Conservation (phyloP, 23 red algal genomes). For the Cyanidium caldarium region DNA sequence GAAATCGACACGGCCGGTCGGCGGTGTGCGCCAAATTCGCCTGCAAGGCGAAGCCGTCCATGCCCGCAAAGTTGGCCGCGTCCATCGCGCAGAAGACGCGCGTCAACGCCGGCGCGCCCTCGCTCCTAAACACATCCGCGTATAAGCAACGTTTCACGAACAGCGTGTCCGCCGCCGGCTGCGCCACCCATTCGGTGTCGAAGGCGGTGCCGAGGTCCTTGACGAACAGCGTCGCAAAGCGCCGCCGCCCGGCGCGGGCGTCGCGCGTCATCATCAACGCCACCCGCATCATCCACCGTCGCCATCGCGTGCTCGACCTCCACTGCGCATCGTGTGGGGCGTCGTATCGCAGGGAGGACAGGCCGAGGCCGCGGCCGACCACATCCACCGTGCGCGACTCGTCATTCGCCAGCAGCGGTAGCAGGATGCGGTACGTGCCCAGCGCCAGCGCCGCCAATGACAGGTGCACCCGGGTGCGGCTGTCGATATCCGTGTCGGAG, state of each 20-base stretch:
- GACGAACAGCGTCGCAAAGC: constrained; percentile 31
- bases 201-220: constrained; percentile 40
- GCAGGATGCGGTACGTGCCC: constrained; percentile 47
- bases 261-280: constrained; percentile 33
- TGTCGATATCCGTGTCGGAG: too few relatives aligned
- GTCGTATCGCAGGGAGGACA: background rate
- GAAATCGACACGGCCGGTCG: background rate
- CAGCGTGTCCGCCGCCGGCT: constrained; percentile 5
- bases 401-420: constrained; percentile 20
- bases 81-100: constrained; percentile 64
- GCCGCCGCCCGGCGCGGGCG: constrained; percentile 14
- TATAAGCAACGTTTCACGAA: constrained; percentile 39
- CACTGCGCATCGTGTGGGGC: background rate
- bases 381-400: constrained; percentile 22
- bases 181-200: constrained; percentile 10
- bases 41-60: background rate
- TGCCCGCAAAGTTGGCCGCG: constrained; percentile 20
- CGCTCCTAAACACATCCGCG: constrained; percentile 26
- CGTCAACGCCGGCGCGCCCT: constrained; percentile 44
- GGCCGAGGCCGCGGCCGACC: constrained; percentile 37
- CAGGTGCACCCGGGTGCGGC: constrained; percentile 40
- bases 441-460: constrained; percentile 30
- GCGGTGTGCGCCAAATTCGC: background rate
- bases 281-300: constrained; percentile 30
- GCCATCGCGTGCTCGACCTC: background rate